phyloP scores from a whole-genome alignment of 2,329 filamentous ascomycete genomes.

The Pyrenophora seminiperda region DNA sequence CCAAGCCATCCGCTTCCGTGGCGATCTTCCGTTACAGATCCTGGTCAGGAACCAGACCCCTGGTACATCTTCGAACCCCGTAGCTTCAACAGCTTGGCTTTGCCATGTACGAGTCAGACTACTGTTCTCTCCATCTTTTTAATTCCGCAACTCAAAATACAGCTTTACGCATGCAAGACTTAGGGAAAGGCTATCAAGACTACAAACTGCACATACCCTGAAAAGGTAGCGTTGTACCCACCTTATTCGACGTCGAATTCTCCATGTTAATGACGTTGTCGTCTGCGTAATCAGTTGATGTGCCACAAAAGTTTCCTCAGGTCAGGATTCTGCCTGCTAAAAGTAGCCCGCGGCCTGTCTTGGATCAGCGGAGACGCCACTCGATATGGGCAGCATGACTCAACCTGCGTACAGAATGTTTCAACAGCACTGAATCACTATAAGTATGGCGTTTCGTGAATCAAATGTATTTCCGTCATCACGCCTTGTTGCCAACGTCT shows the following conservation, averaged over 20 bases:
- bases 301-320: conserved; percentile 16
- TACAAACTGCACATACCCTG: not conserved
- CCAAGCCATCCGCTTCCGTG: conserved; percentile 10
- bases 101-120: not conserved
- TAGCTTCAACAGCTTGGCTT: conserved; percentile 20
- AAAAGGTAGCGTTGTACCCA: not conserved
- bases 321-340: conserved; percentile 26
- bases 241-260: not conserved
- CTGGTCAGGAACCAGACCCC: conserved; percentile 13
- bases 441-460: conserved; percentile 22
- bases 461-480: conserved; percentile 25
- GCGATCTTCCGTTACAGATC: conserved; percentile 21
- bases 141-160: not conserved
- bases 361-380: conserved; percentile 18
- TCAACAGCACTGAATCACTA: conserved; percentile 15
- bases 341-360: conserved; percentile 21
- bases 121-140: not conserved
- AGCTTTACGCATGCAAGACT: not conserved
- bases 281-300: conserved; percentile 24
- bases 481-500: conserved; percentile 30
- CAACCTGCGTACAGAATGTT: conserved; percentile 12
- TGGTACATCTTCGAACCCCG: conserved; percentile 20
- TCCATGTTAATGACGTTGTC: conserved; percentile 4
- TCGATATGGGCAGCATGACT: conserved; percentile 28
- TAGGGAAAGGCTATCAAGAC: not conserved